Percentiles rank a stretch among this genome's conserved stretches.
These are phyloP conservation scores for Solanum infundibuliforme DNA, from an alignment of 257 asterid genomes.

Conservation along the genomic window DNA sequence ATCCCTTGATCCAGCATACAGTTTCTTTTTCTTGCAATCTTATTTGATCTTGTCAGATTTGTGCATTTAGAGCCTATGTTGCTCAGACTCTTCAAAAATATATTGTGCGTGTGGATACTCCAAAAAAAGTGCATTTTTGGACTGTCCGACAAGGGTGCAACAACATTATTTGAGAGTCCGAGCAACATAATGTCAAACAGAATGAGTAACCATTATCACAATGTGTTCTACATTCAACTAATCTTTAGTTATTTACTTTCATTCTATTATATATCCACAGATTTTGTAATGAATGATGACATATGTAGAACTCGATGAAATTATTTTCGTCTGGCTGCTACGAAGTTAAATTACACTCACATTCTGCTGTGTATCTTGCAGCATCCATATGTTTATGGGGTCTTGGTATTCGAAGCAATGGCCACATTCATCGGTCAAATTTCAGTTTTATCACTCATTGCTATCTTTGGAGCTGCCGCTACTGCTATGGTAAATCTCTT, in stretches of 20 bases:
- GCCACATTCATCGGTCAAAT: conserved; percentile 82
- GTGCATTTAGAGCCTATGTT: not conserved
- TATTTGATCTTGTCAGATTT: not conserved
- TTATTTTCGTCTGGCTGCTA: not conserved
- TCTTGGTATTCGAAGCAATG: conserved; percentile 78
- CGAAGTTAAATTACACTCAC: not conserved
- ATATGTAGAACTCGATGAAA: not conserved
- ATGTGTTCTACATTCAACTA: not conserved
- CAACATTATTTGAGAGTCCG: too few species aligned
- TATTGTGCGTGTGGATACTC: too few species aligned
- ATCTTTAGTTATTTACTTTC: not conserved
- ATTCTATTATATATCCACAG: not conserved
- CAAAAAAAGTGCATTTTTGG: too few species aligned
- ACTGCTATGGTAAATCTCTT: conserved; percentile 60
- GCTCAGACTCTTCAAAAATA: too few species aligned
- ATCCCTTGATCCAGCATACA: not conserved
- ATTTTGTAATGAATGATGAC: not conserved
- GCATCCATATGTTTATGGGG: conserved; percentile 81
- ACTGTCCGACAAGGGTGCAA: too few species aligned
- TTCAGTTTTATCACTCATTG: conserved; percentile 79
- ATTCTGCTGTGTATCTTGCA: conserved; percentile 15
- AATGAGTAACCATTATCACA: not conserved
- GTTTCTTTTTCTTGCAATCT: not conserved
- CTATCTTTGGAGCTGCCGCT: conserved; percentile 82
- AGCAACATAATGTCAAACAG: too few species aligned